Evolutionary conservation across 805 yeast species (phyloP), one percentile per base, ranked within the genome.

Genomic region (Sugiyamaella chiloensis): DNA sequence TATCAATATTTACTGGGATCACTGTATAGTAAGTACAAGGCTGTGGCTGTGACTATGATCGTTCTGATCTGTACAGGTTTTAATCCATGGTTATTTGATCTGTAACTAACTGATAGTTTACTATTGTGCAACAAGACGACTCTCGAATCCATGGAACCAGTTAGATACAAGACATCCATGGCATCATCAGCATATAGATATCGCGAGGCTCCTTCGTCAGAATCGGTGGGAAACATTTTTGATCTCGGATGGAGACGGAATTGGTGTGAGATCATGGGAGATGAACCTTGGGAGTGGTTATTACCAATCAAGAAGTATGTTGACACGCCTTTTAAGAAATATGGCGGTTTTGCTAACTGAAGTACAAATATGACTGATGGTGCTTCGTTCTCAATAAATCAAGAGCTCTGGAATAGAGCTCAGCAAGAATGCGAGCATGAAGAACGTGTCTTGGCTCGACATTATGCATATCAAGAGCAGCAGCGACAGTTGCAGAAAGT

Each of bases 181-280:
- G 63, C 74, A 4, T 51, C 66, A 5, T 40, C 57, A 4, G 47
- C 52, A 14, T 69, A 65, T 55, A 61, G 70, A 17, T 73, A 70
- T 57, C 62, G 75, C 6, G 64, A 61, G 43, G 65, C 70, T 59
- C 83, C 72, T 30, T 67, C 60, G 40, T 65, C 79, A 9, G 61
- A 67, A 42, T 63, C 69, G 5, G 53, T 73, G 5, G 88, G 84
- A 1, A 87, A 91, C 63, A 70, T 87, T 3, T 93, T 81, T 65
- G 87, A 90, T 64, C 60, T 91, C 31, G 96, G 97, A 0, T 53
- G 58, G 40, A 58, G 40, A 26, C 61, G 64, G 5, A 93, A 93
- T 62, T 82, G 89, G 86, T 52, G 60, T 16, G 69, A 75, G 4
- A 77, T 87, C 1, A 84, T 91, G 95, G 99, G 99, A 0, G 51